Conservation (phyloP, 1,139 yeast species). For the Saccharomyces hybrid region DNA sequence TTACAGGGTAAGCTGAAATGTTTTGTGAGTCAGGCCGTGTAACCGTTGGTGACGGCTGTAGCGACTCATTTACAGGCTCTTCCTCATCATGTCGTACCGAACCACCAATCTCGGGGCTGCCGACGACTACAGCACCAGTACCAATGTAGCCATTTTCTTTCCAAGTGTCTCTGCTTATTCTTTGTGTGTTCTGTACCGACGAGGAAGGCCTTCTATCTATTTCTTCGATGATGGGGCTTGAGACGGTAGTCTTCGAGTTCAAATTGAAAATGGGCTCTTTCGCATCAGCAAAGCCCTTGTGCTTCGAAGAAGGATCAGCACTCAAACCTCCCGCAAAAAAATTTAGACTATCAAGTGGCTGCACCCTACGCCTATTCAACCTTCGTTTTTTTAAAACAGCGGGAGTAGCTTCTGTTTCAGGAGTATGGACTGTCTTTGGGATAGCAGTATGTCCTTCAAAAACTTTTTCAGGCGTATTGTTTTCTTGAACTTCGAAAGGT, state of each 20-base stretch:
- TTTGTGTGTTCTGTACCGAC: background rate
- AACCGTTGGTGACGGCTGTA: background rate
- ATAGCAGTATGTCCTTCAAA: background rate
- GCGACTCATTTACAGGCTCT: background rate
- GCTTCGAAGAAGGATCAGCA: background rate
- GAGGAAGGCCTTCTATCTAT: background rate
- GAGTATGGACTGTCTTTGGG: background rate
- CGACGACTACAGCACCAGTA: background rate
- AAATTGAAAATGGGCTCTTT: background rate
- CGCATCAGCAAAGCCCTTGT: background rate
- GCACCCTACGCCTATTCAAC: constrained; percentile 20
- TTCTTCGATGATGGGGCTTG: background rate
- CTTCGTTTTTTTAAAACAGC: constrained; percentile 16
- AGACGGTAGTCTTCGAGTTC: background rate
- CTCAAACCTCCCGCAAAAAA: constrained; percentile 34
- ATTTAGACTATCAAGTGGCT: constrained; percentile 31
- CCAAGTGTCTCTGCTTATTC: background rate
- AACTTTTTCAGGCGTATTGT: background rate
- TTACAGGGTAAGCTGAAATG: background rate
- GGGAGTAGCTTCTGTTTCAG: constrained; percentile 3
- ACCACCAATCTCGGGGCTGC: background rate
- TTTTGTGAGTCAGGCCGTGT: background rate
- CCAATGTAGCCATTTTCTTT: background rate
- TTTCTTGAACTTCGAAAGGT: background rate
- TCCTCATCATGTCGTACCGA: background rate